phyloP scores from a whole-genome alignment of 1,284 basidiomycete genomes.

The Ustilago tritici region DNA sequence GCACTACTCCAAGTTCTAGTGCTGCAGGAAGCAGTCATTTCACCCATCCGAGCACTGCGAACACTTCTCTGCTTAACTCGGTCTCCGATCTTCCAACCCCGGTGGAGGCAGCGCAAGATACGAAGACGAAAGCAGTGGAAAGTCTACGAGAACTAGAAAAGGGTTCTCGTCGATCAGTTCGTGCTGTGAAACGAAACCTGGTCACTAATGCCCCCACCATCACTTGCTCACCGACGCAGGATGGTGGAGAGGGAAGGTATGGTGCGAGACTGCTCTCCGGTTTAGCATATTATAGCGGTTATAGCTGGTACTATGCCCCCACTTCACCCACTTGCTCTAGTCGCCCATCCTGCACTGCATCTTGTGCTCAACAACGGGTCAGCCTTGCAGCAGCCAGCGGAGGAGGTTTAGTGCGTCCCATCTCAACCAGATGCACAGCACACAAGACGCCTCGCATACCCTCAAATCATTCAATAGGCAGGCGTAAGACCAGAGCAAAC shows the following conservation, averaged over 20 bases:
- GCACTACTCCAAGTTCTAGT: neutral
- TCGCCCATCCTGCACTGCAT: too few relatives aligned
- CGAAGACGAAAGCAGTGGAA: slow-evolving; percentile 18
- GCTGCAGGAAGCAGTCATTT: slow-evolving; percentile 14
- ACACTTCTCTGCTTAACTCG: slow-evolving; percentile 10
- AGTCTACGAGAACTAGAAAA: slow-evolving; percentile 29
- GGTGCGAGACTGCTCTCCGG: slow-evolving; percentile 20
- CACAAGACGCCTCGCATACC: slow-evolving; percentile 13
- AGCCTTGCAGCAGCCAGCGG: neutral
- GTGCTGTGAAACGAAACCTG: slow-evolving; percentile 21
- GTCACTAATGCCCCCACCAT: slow-evolving; percentile 1
- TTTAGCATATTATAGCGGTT: slow-evolving; percentile 33
- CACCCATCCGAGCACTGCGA: slow-evolving; percentile 8
- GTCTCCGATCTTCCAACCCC: slow-evolving; percentile 4
- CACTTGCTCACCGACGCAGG: neutral
- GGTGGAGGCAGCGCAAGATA: neutral
- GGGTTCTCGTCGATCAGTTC: neutral
- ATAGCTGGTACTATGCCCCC: slow-evolving; percentile 25
- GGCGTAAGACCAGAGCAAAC: slow-evolving; percentile 24
- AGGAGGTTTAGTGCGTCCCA: neutral
- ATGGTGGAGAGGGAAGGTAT: slow-evolving; percentile 8
- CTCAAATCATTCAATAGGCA: slow-evolving; percentile 19
- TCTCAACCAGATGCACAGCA: neutral
- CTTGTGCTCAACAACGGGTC: too few relatives aligned
- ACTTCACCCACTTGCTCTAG: too few relatives aligned